These are phyloP conservation scores for Discostella pseudostelligera DNA, from an alignment of 108 stramenopile genomes.

Conservation along the genomic window DNA sequence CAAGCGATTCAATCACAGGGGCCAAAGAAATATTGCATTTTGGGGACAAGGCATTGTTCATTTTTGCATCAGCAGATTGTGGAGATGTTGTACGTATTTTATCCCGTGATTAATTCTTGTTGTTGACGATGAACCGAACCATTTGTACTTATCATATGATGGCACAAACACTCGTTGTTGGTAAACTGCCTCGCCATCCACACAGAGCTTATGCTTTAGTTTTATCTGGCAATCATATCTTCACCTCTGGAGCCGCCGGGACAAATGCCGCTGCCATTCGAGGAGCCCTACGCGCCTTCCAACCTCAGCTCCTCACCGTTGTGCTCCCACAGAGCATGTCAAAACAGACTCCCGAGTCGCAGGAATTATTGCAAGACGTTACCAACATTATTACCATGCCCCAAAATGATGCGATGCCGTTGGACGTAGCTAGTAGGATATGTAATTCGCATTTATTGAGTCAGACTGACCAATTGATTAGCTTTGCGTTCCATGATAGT, in stretches of 20 bases:
- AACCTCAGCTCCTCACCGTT: constrained; percentile 86
- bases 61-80: constrained; percentile 95
- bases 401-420: constrained; percentile 77
- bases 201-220: constrained; percentile 88
- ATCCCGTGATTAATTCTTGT: background rate
- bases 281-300: constrained; percentile 87
- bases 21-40: constrained; percentile 89
- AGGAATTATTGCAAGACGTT: constrained; percentile 79
- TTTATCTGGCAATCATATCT: constrained; percentile 90
- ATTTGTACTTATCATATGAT: background rate
- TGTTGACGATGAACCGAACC: background rate
- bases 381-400: constrained; percentile 82
- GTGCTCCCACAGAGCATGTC: constrained; percentile 86
- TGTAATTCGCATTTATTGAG: constrained; percentile 91
- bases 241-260: constrained; percentile 89
- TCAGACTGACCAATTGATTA: constrained; percentile 89
- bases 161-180: background rate
- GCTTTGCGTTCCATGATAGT: constrained; percentile 93
- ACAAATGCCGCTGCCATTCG: constrained; percentile 88
- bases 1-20: constrained; percentile 90
- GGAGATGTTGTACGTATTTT: constrained; percentile 78
- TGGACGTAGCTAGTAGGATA: constrained; percentile 86
- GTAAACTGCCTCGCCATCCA: background rate
- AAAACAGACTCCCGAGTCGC: constrained; percentile 85
- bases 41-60: constrained; percentile 93